Evolutionary conservation across 2,329 filamentous ascomycete species (phyloP).

Genomic region (Neurospora sp.): DNA sequence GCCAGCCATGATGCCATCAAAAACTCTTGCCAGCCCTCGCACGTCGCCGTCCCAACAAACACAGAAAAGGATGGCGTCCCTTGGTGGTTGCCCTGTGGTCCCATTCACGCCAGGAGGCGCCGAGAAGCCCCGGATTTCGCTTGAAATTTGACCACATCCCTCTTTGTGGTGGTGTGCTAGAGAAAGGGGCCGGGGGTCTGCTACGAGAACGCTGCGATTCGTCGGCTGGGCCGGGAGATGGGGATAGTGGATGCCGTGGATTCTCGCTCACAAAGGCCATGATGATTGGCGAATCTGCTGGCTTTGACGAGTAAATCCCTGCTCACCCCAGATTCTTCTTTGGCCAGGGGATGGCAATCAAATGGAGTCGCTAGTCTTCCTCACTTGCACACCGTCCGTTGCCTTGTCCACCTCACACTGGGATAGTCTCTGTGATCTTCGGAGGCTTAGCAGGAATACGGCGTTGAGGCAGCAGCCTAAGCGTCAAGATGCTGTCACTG

Average conservation of each 20-base stretch:
- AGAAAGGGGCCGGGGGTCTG: neutral
- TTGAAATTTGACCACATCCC: neutral
- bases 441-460: neutral
- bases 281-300: neutral
- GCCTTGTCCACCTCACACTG: neutral
- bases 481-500: neutral
- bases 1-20: neutral
- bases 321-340: conserved; percentile 16
- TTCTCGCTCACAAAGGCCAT: neutral
- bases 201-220: neutral
- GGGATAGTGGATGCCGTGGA: neutral
- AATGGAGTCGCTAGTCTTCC: conserved; percentile 5
- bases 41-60: neutral
- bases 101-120: neutral
- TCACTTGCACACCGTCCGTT: neutral
- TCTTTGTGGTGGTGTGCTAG: neutral
- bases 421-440: neutral
- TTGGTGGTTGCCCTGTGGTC: neutral
- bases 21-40: neutral
- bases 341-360: neutral
- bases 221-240: neutral
- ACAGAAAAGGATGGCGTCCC: neutral
- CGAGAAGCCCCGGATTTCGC: neutral
- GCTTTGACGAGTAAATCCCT: conserved; percentile 5
- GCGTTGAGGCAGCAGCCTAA: neutral